These are phyloP conservation scores for Agrostemma githago DNA, from an alignment of 148 eudicot species.

Conservation along the genomic window DNA sequence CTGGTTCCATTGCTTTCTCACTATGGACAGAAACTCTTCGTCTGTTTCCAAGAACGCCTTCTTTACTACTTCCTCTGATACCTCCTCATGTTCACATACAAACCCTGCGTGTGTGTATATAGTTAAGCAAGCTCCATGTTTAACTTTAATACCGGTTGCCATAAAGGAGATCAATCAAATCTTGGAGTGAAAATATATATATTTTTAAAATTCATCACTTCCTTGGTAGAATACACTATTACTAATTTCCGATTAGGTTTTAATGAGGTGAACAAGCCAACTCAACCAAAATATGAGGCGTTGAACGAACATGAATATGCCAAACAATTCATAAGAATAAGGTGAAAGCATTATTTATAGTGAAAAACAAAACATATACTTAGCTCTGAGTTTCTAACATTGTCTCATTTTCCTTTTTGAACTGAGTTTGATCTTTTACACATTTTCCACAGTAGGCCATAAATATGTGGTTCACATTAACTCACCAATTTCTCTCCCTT, in stretches of 20 bases:
- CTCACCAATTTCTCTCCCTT: too few relatives aligned
- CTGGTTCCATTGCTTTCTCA: conserved; percentile 53
- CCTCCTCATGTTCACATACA: conserved; percentile 48
- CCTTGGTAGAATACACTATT: background rate
- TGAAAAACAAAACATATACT: too few relatives aligned
- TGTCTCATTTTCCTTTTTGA: too few relatives aligned
- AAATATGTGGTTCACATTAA: too few relatives aligned
- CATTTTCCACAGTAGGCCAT: too few relatives aligned
- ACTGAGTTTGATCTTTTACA: too few relatives aligned
- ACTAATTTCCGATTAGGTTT: background rate
- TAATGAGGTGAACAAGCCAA: background rate
- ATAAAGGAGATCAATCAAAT: too few relatives aligned
- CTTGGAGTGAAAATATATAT: too few relatives aligned
- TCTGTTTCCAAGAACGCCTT: conserved; percentile 75
- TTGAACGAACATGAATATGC: background rate
- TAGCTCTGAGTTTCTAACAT: too few relatives aligned
- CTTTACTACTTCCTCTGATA: conserved; percentile 55
- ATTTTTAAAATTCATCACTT: too few relatives aligned
- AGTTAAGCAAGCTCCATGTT: background rate
- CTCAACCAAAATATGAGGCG: background rate
- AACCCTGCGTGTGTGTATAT: conserved; percentile 35
- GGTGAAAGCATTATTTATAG: background rate
- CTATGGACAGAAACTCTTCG: conserved; percentile 52
- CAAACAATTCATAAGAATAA: background rate
- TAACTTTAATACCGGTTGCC: background rate